Base-by-base conservation (phyloP, 1,284 basidiomycete species). In the Malassezia equina region DNA sequence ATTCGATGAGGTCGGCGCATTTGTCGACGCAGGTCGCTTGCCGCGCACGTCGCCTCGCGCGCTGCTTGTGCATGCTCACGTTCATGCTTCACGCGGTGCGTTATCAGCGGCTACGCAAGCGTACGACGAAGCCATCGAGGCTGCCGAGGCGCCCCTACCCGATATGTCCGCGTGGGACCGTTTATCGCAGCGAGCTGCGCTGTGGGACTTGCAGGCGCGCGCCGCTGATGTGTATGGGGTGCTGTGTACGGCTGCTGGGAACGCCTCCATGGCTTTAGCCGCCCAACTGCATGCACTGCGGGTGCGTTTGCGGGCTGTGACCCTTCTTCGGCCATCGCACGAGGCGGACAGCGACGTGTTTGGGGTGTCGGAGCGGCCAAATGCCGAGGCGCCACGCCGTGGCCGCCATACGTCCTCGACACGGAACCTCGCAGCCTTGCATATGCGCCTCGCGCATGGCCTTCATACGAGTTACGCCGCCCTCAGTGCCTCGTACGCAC, bases 401-500 rank as follows among this genome's bases (percentile, higher is more conserved):
- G n/a, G 7, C 7, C 28, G 28, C 28, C 7, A 47, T 1, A 7
- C 36, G 13, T 43, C 23, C 2, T 32, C 32, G 17, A 39, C 36
- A 15, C 36, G 36, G 8, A n/a, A 21, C n/a, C 29, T 56, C 3
- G 46, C 43, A 7, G 27, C 17, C 7, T 23, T 56, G 29, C 53
- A 51, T 8, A 44, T 40, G 45, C 50, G 58, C 40, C 23, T 29
- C 15, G 44, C 39, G 3, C 21, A 45, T 32, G 17, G 21, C 7
- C 17, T 51, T 15, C 34, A 23, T 25, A n/a, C 36, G 8, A 28
- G 19, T 4, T 69, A 66, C 46, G 39, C 57, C 34, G 51, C 46
- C 5, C 51, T 69, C 36, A 62, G 62, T 24, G 49, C 36, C 15
- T 27, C 69, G 34, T 61, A 71, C 34, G 58, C 61, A n/a, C 21